Evolutionary conservation across 2,329 filamentous ascomycete genomes (phyloP).

Genomic region (Golovinomyces cichoracearum): DNA sequence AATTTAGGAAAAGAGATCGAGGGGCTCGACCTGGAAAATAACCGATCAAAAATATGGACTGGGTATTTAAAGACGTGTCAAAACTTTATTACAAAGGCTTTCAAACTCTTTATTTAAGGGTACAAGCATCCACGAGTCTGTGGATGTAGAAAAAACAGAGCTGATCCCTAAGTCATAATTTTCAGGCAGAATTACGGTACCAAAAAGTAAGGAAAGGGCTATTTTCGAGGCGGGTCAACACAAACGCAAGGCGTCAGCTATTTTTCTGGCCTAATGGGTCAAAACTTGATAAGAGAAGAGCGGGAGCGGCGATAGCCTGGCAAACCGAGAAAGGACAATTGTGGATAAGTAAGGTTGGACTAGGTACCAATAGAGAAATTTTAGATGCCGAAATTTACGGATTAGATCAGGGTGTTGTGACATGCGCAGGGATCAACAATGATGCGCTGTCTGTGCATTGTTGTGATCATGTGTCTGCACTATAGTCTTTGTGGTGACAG

Average conservation of each 20-base stretch:
- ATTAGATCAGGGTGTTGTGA: too few species aligned
- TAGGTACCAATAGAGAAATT: not conserved
- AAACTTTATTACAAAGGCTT: not conserved
- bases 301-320: not conserved
- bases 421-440: too few species aligned
- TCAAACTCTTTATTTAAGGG: not conserved
- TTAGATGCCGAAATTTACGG: not conserved
- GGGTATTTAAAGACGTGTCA: too few species aligned
- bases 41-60: too few species aligned
- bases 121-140: not conserved
- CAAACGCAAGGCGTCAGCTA: not conserved
- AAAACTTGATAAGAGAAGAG: not conserved
- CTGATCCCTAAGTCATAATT: not conserved
- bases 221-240: not conserved
- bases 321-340: not conserved
- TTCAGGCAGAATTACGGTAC: not conserved
- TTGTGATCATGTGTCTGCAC: too few species aligned
- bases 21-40: too few species aligned
- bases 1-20: too few species aligned
- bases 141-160: not conserved
- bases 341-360: not conserved
- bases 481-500: too few species aligned
- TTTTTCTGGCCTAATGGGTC: not conserved
- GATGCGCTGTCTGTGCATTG: too few species aligned
- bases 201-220: not conserved